Evolutionary conservation across 1,284 basidiomycete species (phyloP).

Genomic region (Afroboletus lepidellus): DNA sequence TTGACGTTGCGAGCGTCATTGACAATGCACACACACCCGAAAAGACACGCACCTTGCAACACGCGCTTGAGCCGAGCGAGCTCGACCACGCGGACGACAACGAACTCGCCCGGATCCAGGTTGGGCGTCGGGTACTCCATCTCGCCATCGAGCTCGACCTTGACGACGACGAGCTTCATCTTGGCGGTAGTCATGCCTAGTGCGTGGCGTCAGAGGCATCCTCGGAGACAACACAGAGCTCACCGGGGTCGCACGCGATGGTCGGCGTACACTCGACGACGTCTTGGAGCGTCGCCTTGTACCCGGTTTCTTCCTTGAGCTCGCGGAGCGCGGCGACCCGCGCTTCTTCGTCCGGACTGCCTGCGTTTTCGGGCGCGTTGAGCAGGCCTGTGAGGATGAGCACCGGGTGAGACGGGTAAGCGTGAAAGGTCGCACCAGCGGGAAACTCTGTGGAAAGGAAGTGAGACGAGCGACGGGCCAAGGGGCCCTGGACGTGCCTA

Average conservation of each 20-base stretch:
- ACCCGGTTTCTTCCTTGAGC: conserved; percentile 90
- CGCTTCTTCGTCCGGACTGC: conserved; percentile 54
- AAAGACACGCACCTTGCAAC: conserved; percentile 57
- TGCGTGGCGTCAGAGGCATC: not conserved
- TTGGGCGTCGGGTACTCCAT: conserved; percentile 62
- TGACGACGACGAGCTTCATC: conserved; percentile 73
- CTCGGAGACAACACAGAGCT: not conserved
- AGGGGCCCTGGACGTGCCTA: conserved; percentile 52
- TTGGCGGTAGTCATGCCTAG: conserved; percentile 82
- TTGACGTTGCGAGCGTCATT: conserved; percentile 28
- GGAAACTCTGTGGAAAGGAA: conserved; percentile 63
- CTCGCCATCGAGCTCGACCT: conserved; percentile 58
- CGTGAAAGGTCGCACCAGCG: conserved; percentile 49
- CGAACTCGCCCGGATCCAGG: conserved; percentile 81
- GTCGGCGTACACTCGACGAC: conserved; percentile 69
- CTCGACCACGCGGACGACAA: conserved; percentile 71
- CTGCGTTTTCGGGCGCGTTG: conserved; percentile 51
- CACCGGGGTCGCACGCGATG: conserved; percentile 72
- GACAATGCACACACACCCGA: not conserved
- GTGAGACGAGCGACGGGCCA: not conserved
- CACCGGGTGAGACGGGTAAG: too few relatives aligned
- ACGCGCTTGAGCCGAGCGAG: conserved; percentile 59
- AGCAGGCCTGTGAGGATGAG: conserved; percentile 58
- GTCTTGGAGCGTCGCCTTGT: conserved; percentile 50
- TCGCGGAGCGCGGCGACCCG: conserved; percentile 82